phyloP scores from a whole-genome alignment of 352 stramenopile genomes.

The Globisporangium ultimum region DNA sequence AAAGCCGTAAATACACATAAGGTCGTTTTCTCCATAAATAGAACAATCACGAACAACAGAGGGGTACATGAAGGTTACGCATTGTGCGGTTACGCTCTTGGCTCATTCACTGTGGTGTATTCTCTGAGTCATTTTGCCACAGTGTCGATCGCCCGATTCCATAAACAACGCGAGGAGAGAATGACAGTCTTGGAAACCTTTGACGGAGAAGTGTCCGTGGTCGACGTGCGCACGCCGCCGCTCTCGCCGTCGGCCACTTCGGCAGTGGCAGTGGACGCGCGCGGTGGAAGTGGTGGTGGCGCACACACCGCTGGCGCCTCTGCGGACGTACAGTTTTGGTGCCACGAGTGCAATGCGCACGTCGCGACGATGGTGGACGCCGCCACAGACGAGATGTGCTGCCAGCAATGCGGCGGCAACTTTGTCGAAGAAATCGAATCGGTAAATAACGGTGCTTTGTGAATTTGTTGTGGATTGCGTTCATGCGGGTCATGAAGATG shows the following conservation, averaged over 20 bases:
- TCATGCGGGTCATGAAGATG: not conserved
- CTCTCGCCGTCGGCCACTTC: not conserved
- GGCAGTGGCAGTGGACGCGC: not conserved
- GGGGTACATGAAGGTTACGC: not conserved
- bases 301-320: not conserved
- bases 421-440: conserved; percentile 86
- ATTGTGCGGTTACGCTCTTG: not conserved
- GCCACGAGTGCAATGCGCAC: conserved; percentile 64
- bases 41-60: not conserved
- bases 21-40: not conserved
- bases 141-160: not conserved
- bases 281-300: not conserved
- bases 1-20: not conserved
- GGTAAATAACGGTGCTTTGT: conserved; percentile 18
- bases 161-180: not conserved
- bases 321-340: conserved; percentile 58
- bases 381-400: conserved; percentile 66
- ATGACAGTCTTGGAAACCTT: conserved; percentile 1
- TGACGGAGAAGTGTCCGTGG: not conserved
- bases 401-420: conserved; percentile 62
- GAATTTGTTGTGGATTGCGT: not conserved
- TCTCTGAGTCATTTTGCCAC: not conserved
- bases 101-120: not conserved
- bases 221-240: conserved; percentile 11
- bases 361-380: conserved; percentile 60